Evolutionary conservation across 2,329 filamentous ascomycete species (phyloP).

Genomic region (Coleophoma eucalyptorum): DNA sequence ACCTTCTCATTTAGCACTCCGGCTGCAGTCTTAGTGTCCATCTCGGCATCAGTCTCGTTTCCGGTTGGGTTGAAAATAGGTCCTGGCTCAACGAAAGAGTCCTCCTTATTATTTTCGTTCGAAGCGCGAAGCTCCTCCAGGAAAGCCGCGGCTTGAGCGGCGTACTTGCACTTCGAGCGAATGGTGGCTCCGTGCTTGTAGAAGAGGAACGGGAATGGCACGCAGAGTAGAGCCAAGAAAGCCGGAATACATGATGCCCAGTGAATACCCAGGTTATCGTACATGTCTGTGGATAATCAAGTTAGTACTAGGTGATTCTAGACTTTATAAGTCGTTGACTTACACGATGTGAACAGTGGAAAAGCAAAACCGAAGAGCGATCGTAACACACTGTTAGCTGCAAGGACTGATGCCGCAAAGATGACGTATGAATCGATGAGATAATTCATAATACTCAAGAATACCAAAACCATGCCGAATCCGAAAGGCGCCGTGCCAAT

Average conservation of each 20-base stretch:
- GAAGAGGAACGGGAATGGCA: slow-evolving; percentile 74
- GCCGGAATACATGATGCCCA: slow-evolving; percentile 73
- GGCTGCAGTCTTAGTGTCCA: too few relatives aligned
- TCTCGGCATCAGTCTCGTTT: too few relatives aligned
- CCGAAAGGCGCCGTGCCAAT: slow-evolving; percentile 35
- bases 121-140: neutral
- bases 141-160: slow-evolving; percentile 54
- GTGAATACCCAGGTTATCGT: slow-evolving; percentile 59
- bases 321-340: neutral
- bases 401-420: slow-evolving; percentile 71
- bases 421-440: slow-evolving; percentile 67
- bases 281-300: slow-evolving; percentile 28
- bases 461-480: slow-evolving; percentile 54
- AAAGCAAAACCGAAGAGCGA: slow-evolving; percentile 71
- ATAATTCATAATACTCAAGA: slow-evolving; percentile 63
- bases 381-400: slow-evolving; percentile 68
- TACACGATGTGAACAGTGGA: slow-evolving; percentile 62
- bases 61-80: too few relatives aligned
- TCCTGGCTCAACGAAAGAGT: too few relatives aligned
- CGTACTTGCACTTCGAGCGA: slow-evolving; percentile 65
- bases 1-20: too few relatives aligned
- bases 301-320: neutral
- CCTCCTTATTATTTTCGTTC: too few relatives aligned
- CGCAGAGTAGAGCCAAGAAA: slow-evolving; percentile 67
- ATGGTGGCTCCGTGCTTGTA: slow-evolving; percentile 66